Base-by-base conservation (phyloP, 768 basidiomycete genomes). In the Calvatia gigantea region DNA sequence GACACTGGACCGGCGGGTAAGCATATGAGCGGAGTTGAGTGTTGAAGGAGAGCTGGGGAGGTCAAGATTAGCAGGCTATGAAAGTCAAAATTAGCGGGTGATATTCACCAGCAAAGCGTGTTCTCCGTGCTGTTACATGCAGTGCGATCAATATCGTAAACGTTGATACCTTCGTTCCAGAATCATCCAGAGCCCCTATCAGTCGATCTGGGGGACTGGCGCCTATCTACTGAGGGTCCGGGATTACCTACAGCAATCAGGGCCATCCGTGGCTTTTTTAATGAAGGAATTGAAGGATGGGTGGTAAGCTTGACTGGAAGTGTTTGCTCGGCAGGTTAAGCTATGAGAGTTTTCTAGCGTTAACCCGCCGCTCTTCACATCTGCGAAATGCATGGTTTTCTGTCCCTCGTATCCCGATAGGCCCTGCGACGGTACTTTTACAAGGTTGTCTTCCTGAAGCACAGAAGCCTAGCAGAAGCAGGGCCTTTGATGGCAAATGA, bases 151-250 rank as follows among this genome's bases (percentile, higher is more conserved):
- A 12, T 38, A 23, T 38, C n/a, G 17, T 17, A 33, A 17, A 32
- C 4, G 11, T 17, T 33, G 31, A 33, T 23, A 19, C 19, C 29
- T 35, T 48, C 29, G 21, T 21, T 32, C 23, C 17, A 33, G 17
- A 17, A 48, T 33, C 1, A 6, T 6, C 19, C 32, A n/a, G n/a
- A n/a, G n/a, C n/a, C n/a, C n/a, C n/a, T n/a, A n/a, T n/a, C n/a
- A n/a, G n/a, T n/a, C n/a, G n/a, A n/a, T n/a, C n/a, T n/a, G n/a
- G n/a, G n/a, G 39, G 11, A 17, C 51, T 7, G 44, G 51, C 42
- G 31, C 29, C 27, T 53, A 44, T 43, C 33, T 53, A 25, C 42
- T 42, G 8, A 53, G 35, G 51, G 21, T 53, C 25, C 33, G 35
- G 31, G 51, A 33, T 8, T 42, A 43, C 23, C 39, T 53, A 19